phyloP scores from a whole-genome alignment of 371 early-diverging fungal genomes.

The Mortierella sp. region DNA sequence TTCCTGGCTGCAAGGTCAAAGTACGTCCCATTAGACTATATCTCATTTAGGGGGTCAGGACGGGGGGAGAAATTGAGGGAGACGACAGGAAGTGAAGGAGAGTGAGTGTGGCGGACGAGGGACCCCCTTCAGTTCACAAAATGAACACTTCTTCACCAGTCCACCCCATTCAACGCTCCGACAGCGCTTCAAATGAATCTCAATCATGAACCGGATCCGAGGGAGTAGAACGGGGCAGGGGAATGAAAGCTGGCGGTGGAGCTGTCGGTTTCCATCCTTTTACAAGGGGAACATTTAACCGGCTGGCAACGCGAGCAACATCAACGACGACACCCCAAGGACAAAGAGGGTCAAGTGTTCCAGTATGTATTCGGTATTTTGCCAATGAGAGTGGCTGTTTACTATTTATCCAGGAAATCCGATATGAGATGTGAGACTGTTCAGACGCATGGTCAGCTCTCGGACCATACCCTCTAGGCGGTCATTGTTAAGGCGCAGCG shows the following conservation, averaged over 20 bases:
- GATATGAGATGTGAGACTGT: constrained; percentile 24
- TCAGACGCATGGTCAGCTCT: constrained; percentile 42
- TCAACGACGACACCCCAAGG: not conserved
- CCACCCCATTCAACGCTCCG: not conserved
- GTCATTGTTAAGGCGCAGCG: constrained; percentile 52
- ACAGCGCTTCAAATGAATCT: not conserved
- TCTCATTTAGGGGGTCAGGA: not conserved
- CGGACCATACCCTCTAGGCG: constrained; percentile 45
- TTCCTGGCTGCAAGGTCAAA: not conserved
- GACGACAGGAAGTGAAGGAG: not conserved
- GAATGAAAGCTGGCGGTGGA: no score
- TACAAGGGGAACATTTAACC: not conserved
- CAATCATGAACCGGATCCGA: no score
- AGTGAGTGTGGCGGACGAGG: not conserved
- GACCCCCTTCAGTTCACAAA: not conserved
- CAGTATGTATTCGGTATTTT: not conserved
- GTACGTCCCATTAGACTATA: not conserved
- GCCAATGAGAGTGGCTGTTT: not conserved
- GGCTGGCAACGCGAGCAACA: not conserved
- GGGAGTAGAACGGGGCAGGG: no score
- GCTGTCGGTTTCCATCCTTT: no score
- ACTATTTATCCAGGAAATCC: constrained; percentile 30
- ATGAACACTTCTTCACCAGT: not conserved
- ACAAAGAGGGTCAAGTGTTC: not conserved
- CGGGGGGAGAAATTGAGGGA: not conserved